Evolutionary conservation across 2,329 filamentous ascomycete genomes (phyloP).

Genomic region (Lecanicillium sp.): DNA sequence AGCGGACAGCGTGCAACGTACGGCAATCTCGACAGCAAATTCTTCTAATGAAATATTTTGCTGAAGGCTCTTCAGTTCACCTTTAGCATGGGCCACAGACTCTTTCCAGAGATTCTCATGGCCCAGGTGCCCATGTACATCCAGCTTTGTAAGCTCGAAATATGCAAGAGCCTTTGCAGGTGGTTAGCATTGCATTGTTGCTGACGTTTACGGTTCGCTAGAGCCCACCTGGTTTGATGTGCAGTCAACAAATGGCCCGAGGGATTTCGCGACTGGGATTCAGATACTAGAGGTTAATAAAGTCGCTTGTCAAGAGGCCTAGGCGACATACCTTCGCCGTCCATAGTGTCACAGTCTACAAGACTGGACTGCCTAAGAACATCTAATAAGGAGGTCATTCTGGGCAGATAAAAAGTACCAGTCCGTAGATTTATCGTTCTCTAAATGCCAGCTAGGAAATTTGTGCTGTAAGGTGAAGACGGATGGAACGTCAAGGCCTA

Average conservation of each 20-base stretch:
- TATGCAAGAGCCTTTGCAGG: conserved; percentile 28
- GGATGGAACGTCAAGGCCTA: no score
- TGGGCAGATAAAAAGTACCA: no score
- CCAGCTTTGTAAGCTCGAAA: conserved; percentile 19
- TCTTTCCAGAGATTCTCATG: conserved; percentile 20
- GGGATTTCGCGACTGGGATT: conserved; percentile 17
- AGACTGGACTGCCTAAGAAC: conserved; percentile 18
- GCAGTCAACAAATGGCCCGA: conserved; percentile 27
- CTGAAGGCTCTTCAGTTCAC: conserved; percentile 12
- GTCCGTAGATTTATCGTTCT: no score
- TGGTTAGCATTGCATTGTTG: no score
- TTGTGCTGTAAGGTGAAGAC: no score
- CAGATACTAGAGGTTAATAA: neutral
- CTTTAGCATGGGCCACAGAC: conserved; percentile 17
- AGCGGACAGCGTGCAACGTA: no score
- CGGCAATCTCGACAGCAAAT: no score
- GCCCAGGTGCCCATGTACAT: conserved; percentile 14
- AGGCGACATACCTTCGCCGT: conserved; percentile 18
- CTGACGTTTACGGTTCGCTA: neutral
- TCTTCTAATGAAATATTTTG: conserved; percentile 10
- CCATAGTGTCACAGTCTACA: conserved; percentile 29
- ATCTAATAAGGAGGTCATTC: conserved; percentile 19
- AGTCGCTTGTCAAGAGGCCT: no score
- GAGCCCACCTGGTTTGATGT: conserved; percentile 25
- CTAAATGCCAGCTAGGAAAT: no score